A percentile compares a stretch with the other conserved stretches of the same genome.
Evolutionary conservation across 805 yeast genomes (phyloP).

Genomic region (Tetrapisispora pingtungensis): DNA sequence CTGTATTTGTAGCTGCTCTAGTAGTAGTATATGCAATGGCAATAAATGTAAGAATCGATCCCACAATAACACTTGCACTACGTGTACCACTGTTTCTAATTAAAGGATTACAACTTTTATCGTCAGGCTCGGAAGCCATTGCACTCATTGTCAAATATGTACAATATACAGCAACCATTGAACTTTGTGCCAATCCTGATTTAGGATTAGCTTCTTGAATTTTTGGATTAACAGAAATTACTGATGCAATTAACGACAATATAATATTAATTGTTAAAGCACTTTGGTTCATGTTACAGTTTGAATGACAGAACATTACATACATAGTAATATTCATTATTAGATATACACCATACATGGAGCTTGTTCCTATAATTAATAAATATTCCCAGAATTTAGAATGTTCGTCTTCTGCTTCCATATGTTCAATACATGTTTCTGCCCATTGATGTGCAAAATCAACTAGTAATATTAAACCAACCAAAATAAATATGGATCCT

Average conservation of each 20-base stretch:
- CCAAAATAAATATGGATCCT: slow-evolving; percentile 75
- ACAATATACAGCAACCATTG: slow-evolving; percentile 91
- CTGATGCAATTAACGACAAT: slow-evolving; percentile 53
- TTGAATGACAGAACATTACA: slow-evolving; percentile 66
- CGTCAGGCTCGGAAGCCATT: slow-evolving; percentile 94
- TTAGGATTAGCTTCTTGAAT: slow-evolving; percentile 90
- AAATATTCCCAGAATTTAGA: slow-evolving; percentile 64
- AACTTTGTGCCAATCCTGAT: slow-evolving; percentile 93
- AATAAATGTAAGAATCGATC: slow-evolving; percentile 86
- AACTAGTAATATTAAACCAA: slow-evolving; percentile 81
- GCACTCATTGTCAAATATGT: slow-evolving; percentile 87
- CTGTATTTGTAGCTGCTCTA: slow-evolving; percentile 82
- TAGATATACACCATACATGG: slow-evolving; percentile 70
- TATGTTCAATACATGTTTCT: slow-evolving; percentile 82
- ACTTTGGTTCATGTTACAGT: slow-evolving; percentile 83
- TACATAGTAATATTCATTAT: slow-evolving; percentile 72
- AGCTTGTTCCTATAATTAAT: slow-evolving; percentile 74
- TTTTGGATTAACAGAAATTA: slow-evolving; percentile 64
- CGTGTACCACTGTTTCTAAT: slow-evolving; percentile 84
- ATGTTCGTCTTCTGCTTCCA: slow-evolving; percentile 65
- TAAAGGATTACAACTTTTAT: slow-evolving; percentile 81
- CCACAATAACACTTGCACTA: slow-evolving; percentile 75
- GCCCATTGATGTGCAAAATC: slow-evolving; percentile 99
- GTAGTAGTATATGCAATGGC: slow-evolving; percentile 97
- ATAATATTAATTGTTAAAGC: slow-evolving; percentile 73